Conservation (phyloP, 805 yeast species). For the Candida qinlingensis region DNA sequence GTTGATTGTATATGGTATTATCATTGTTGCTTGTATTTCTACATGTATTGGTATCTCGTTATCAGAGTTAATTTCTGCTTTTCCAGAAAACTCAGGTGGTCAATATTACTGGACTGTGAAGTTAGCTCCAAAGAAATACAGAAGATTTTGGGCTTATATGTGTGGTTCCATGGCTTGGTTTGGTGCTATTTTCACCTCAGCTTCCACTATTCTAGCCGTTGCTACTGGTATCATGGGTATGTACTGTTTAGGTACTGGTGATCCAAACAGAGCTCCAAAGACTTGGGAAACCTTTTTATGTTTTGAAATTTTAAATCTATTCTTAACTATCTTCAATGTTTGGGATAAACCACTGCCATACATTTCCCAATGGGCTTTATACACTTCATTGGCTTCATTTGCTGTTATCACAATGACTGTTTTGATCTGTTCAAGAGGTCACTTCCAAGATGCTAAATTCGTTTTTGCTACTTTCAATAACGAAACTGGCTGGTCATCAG, state of each 20-base stretch:
- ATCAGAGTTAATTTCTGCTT: constrained; percentile 45
- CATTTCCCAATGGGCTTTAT: constrained; percentile 43
- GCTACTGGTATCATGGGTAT: constrained; percentile 48
- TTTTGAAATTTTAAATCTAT: constrained; percentile 38
- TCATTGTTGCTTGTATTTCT: constrained; percentile 44
- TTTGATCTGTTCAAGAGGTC: constrained; percentile 44
- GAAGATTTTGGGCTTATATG: constrained; percentile 38
- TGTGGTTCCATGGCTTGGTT: constrained; percentile 58
- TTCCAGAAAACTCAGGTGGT: constrained; percentile 50
- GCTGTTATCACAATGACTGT: constrained; percentile 46
- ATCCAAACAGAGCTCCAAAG: constrained; percentile 30
- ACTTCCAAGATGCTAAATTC: constrained; percentile 42
- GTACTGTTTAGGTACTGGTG: constrained; percentile 31
- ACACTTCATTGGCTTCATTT: constrained; percentile 46
- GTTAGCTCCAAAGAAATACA: constrained; percentile 37
- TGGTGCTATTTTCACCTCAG: constrained; percentile 56
- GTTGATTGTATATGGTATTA: constrained; percentile 49
- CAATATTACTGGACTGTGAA: constrained; percentile 53
- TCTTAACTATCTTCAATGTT: constrained; percentile 40
- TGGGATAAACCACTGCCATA: constrained; percentile 46
- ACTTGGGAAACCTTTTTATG: constrained; percentile 51
- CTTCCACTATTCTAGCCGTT: constrained; percentile 50
- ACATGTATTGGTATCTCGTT: constrained; percentile 42
- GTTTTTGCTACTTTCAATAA: constrained; percentile 51
- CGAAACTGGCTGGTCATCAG: constrained; percentile 51